A percentile compares a stretch with the other conserved stretches of the same genome.
Evolutionary conservation across 106 monocot species (phyloP).

Genomic region (Platanthera guangdongensis): DNA sequence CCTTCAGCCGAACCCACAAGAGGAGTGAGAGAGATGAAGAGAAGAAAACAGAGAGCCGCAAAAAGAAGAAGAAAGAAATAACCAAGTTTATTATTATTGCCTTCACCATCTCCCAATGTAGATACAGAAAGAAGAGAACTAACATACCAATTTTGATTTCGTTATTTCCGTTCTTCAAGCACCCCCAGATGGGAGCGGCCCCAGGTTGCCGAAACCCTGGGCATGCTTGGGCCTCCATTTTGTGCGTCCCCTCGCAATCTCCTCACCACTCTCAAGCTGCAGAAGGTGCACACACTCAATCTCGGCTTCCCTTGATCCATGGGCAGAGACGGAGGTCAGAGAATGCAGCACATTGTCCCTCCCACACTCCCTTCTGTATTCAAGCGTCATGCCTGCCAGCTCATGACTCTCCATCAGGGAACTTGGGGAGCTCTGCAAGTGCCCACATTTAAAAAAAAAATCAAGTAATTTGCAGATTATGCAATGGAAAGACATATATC

Average conservation of each 20-base stretch:
- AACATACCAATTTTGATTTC: not conserved
- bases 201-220: not conserved
- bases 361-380: conserved; percentile 45
- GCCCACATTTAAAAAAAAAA: not conserved
- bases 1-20: not conserved
- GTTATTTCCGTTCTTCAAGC: not conserved
- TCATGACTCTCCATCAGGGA: conserved; percentile 53
- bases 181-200: not conserved
- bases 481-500: no score
- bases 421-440: conserved; percentile 28
- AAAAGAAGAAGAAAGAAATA: not conserved
- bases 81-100: not conserved
- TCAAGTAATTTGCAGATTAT: no score
- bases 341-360: conserved; percentile 57
- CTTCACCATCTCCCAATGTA: not conserved
- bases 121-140: not conserved
- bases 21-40: not conserved
- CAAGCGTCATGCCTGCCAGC: conserved; percentile 48
- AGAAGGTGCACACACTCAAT: conserved; percentile 58
- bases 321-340: conserved; percentile 38
- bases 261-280: conserved; percentile 54
- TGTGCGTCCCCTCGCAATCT: conserved; percentile 66
- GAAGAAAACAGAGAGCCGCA: not conserved
- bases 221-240: conserved; percentile 51
- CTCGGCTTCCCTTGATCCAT: conserved; percentile 6